Percentiles rank a stretch among this genome's conserved stretches.
phyloP scores from a whole-genome alignment of 768 basidiomycete species.

The Amanita phalloides region DNA sequence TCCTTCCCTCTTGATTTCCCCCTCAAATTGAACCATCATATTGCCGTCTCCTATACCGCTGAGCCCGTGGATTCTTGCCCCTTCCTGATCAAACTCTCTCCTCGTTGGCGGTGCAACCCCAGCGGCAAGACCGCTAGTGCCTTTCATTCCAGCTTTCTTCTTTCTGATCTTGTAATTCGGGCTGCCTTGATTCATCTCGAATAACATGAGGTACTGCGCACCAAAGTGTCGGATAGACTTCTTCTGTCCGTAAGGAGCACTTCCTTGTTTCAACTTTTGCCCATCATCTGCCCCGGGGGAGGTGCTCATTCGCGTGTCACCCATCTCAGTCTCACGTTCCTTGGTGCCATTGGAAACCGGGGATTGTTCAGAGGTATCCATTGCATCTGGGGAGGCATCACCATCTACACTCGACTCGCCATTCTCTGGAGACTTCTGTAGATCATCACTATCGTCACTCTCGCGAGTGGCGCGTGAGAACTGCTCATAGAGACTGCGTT shows the following conservation, averaged over 20 bases:
- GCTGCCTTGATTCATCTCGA: slow-evolving; percentile 75
- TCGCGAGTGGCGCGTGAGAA: slow-evolving; percentile 44
- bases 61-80: slow-evolving; percentile 8
- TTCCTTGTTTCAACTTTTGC: slow-evolving; percentile 6
- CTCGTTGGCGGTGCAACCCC: not conserved
- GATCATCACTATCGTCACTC: slow-evolving; percentile 33
- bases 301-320: slow-evolving; percentile 11
- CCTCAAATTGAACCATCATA: slow-evolving; percentile 21
- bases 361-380: slow-evolving; percentile 4
- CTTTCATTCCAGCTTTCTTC: slow-evolving; percentile 49
- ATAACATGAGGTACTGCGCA: slow-evolving; percentile 52
- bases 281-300: not conserved
- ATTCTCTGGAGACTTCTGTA: slow-evolving; percentile 7
- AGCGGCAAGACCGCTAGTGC: slow-evolving; percentile 13
- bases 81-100: slow-evolving; percentile 6
- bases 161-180: slow-evolving; percentile 84
- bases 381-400: slow-evolving; percentile 1
- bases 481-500: slow-evolving; percentile 80
- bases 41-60: slow-evolving; percentile 10
- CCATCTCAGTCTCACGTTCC: slow-evolving; percentile 8
- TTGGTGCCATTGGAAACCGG: not conserved
- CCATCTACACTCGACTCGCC: slow-evolving; percentile 13
- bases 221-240: slow-evolving; percentile 17
- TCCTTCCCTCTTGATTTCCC: slow-evolving; percentile 13
- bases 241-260: slow-evolving; percentile 3